Conservation (phyloP, 148 eudicot genomes). For the Rheum nobile region DNA sequence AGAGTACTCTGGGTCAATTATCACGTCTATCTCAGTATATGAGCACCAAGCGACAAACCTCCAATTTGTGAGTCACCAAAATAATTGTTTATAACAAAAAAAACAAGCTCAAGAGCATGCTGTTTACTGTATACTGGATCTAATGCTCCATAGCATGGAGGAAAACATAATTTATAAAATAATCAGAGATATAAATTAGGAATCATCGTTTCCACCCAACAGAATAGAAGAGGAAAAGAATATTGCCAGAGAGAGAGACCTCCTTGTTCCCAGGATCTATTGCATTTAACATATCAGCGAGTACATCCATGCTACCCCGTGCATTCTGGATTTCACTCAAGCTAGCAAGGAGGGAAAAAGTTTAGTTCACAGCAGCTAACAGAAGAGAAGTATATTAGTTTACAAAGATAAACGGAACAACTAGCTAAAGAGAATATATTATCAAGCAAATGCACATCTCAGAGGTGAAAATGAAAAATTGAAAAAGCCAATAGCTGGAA, state of each 20-base stretch:
- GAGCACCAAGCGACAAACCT: background rate
- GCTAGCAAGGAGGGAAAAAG: conserved; percentile 19
- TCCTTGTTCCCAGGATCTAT: conserved; percentile 55
- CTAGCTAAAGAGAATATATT: background rate
- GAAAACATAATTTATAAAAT: background rate
- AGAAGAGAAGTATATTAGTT: conserved; percentile 1
- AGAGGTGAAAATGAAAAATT: background rate
- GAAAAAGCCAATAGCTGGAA: background rate
- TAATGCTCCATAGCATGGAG: background rate
- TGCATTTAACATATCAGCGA: conserved; percentile 66
- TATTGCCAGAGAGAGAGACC: conserved; percentile 22
- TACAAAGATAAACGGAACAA: background rate
- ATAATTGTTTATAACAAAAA: background rate
- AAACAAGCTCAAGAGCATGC: background rate
- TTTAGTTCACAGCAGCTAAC: background rate
- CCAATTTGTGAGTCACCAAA: background rate
- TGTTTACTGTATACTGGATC: background rate
- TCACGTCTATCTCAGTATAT: background rate
- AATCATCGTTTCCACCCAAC: background rate
- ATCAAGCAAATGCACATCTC: background rate
- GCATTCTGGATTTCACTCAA: conserved; percentile 62
- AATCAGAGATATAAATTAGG: background rate
- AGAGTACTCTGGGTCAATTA: background rate
- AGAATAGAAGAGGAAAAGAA: background rate
- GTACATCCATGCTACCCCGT: conserved; percentile 66